Percentiles rank a stretch among this genome's conserved stretches.
Evolutionary conservation across 768 basidiomycete species (phyloP).

Genomic region (Collybiopsis luxurians): DNA sequence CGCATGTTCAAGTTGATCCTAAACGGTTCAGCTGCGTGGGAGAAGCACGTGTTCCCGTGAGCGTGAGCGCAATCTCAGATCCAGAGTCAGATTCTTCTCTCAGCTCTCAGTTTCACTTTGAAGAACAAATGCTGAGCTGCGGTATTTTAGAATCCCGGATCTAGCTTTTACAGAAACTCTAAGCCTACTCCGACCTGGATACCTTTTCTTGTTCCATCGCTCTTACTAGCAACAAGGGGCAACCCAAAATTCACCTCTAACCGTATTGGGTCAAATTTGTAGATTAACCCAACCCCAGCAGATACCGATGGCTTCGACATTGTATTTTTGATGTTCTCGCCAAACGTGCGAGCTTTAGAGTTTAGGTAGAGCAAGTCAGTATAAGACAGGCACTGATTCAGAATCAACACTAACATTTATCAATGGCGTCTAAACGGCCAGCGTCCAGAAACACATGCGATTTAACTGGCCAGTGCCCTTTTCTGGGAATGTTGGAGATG

Average conservation of each 20-base stretch:
- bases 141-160: not conserved
- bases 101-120: too few species aligned
- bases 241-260: slow-evolving; percentile 88
- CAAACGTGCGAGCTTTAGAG: slow-evolving; percentile 31
- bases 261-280: slow-evolving; percentile 79
- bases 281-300: slow-evolving; percentile 80
- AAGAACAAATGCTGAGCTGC: not conserved
- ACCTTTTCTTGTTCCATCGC: slow-evolving; percentile 53
- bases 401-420: slow-evolving; percentile 44
- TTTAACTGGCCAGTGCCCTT: slow-evolving; percentile 84
- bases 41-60: not conserved
- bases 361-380: slow-evolving; percentile 3
- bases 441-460: slow-evolving; percentile 79
- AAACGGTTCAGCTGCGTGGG: not conserved
- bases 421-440: slow-evolving; percentile 64
- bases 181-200: slow-evolving; percentile 67
- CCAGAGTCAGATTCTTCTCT: not conserved
- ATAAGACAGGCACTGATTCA: slow-evolving; percentile 6
- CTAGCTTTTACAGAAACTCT: slow-evolving; percentile 52
- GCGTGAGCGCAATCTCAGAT: too few species aligned
- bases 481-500: slow-evolving; percentile 69
- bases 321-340: slow-evolving; percentile 36
- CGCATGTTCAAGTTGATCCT: slow-evolving; percentile 4
- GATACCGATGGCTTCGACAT: slow-evolving; percentile 66
- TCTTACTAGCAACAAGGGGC: slow-evolving; percentile 65